A percentile compares a stretch with the other conserved stretches of the same genome.
phyloP scores from a whole-genome alignment of 2,329 filamentous ascomycete species.

The Cytospora mali region DNA sequence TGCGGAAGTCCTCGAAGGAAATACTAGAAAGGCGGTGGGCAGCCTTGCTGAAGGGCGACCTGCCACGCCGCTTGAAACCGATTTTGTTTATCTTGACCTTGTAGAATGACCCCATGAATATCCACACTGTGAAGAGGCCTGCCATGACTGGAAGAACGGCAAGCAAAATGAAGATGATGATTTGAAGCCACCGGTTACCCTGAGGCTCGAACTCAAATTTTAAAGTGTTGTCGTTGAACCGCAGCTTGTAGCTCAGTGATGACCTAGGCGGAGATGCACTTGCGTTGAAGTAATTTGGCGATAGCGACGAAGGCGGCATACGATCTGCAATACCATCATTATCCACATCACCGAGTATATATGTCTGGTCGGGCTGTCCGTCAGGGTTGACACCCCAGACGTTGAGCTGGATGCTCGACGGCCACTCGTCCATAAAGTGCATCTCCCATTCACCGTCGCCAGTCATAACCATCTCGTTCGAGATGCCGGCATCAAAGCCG shows the following conservation, averaged over 20 bases:
- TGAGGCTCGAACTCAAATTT: slow-evolving; percentile 54
- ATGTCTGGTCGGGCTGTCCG: slow-evolving; percentile 61
- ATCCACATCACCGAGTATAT: slow-evolving; percentile 64
- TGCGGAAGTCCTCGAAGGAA: slow-evolving; percentile 37
- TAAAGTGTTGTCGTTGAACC: slow-evolving; percentile 56
- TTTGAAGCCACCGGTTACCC: slow-evolving; percentile 56
- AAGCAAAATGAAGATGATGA: slow-evolving; percentile 57
- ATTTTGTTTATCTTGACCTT: slow-evolving; percentile 48
- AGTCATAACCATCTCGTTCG: slow-evolving; percentile 53
- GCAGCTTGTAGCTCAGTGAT: slow-evolving; percentile 57
- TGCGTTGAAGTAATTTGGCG: slow-evolving; percentile 60
- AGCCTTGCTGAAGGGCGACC: slow-evolving; percentile 34
- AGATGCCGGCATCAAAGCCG: slow-evolving; percentile 63
- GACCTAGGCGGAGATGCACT: slow-evolving; percentile 56
- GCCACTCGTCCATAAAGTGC: slow-evolving; percentile 66
- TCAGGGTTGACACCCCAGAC: slow-evolving; percentile 68
- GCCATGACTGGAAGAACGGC: slow-evolving; percentile 54
- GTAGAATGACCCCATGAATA: slow-evolving; percentile 65
- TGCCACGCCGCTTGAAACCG: slow-evolving; percentile 35
- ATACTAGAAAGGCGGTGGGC: slow-evolving; percentile 37
- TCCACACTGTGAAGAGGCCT: slow-evolving; percentile 52
- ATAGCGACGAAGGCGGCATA: slow-evolving; percentile 60
- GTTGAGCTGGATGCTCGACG: slow-evolving; percentile 62
- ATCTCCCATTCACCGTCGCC: slow-evolving; percentile 57
- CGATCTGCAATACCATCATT: slow-evolving; percentile 63